Percentiles rank a stretch among this genome's conserved stretches.
phyloP scores from a whole-genome alignment of 345 rosid genomes.

The Euphorbia pulcherrima region DNA sequence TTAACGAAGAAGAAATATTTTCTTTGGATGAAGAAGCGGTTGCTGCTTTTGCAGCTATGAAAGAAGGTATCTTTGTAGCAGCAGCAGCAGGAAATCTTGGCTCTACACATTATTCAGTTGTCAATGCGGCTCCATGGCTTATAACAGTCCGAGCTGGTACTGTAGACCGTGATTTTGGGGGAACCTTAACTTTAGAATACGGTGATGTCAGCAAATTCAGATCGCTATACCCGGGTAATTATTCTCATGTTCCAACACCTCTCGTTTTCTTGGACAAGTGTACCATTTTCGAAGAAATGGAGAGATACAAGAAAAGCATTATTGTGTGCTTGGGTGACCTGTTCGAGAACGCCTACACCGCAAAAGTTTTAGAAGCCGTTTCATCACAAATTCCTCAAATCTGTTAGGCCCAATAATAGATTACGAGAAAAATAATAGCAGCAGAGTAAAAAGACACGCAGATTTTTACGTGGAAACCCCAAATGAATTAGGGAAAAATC shows the following conservation, averaged over 20 bases:
- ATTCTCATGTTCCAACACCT: conserved; percentile 8
- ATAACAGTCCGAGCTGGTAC: conserved; percentile 35
- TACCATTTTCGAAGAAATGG: conserved; percentile 22
- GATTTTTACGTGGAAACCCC: too few species aligned
- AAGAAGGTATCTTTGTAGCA: conserved; percentile 29
- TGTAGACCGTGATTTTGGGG: conserved; percentile 28
- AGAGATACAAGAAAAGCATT: conserved; percentile 20
- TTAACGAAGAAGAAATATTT: neutral
- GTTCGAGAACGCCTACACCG: conserved; percentile 26
- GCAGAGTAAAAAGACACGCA: too few species aligned
- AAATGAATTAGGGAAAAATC: too few species aligned
- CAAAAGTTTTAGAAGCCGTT: conserved; percentile 33
- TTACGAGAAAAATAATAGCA: too few species aligned
- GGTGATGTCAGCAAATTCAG: conserved; percentile 2
- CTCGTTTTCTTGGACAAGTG: conserved; percentile 38
- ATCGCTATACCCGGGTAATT: conserved; percentile 37
- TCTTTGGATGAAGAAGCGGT: conserved; percentile 27
- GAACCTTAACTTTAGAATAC: conserved; percentile 15
- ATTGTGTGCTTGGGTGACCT: conserved; percentile 32
- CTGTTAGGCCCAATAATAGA: too few species aligned
- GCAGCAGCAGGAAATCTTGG: conserved; percentile 44
- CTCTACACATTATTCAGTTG: conserved; percentile 15
- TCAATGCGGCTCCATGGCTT: conserved; percentile 41
- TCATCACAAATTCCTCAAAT: conserved; percentile 23
- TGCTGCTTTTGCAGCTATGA: conserved; percentile 36